Evolutionary conservation across 225 moss, liverwort and hornwort species (phyloP).

Genomic region (Pleurozium schreberi): DNA sequence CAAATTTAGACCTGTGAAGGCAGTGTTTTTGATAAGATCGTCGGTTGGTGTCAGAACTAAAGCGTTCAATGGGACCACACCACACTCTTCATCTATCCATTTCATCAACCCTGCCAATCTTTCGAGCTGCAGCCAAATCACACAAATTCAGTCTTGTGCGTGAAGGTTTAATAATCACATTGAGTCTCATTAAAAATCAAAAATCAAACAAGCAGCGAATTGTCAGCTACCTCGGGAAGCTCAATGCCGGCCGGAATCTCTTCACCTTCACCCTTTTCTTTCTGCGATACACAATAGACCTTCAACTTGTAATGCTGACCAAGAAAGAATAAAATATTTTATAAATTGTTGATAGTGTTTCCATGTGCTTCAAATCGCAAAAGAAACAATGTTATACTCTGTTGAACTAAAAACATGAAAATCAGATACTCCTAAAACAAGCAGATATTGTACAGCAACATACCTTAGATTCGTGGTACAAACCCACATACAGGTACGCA

Average conservation of each 20-base stretch:
- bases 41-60: slow-evolving; percentile 65
- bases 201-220: not conserved
- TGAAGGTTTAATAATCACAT: not conserved
- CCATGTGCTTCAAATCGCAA: not conserved
- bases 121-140: slow-evolving; percentile 37
- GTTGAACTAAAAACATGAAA: not conserved
- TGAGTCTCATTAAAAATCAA: no score
- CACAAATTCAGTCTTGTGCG: not conserved
- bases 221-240: no score
- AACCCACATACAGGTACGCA: slow-evolving; percentile 63
- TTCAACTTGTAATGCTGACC: not conserved
- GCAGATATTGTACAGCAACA: not conserved
- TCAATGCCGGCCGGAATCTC: no score
- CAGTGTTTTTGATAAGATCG: slow-evolving; percentile 49
- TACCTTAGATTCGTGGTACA: slow-evolving; percentile 80
- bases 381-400: not conserved
- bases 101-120: slow-evolving; percentile 80
- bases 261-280: no score
- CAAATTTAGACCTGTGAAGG: slow-evolving; percentile 52
- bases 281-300: slow-evolving; percentile 4
- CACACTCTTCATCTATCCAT: slow-evolving; percentile 95
- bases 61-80: slow-evolving; percentile 67
- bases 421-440: not conserved
- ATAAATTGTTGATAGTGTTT: not conserved
- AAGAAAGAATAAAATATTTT: not conserved